Conservation (phyloP, 345 rosid genomes). For the Pugionium dolabratum region DNA sequence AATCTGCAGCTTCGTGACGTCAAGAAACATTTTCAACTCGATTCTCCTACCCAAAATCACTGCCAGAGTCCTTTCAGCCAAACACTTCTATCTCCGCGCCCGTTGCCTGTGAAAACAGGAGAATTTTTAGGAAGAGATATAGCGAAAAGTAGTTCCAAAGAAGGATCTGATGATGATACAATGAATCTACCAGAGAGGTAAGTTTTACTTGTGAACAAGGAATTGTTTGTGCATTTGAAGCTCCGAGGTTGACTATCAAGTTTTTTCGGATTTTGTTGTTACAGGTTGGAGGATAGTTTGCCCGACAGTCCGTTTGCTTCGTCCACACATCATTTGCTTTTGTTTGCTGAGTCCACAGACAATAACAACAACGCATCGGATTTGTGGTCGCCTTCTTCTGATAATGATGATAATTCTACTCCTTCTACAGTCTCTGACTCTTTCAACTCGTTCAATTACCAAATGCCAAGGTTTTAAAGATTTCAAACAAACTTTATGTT, state of each 20-base stretch:
- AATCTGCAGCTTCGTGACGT: slow-evolving; percentile 77
- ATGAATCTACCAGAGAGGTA: slow-evolving; percentile 43
- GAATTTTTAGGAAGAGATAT: slow-evolving; percentile 31
- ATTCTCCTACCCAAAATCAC: slow-evolving; percentile 45
- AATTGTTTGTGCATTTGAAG: background rate
- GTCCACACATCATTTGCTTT: slow-evolving; percentile 36
- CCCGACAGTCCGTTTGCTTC: slow-evolving; percentile 43
- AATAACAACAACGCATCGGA: slow-evolving; percentile 28
- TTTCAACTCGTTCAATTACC: slow-evolving; percentile 67
- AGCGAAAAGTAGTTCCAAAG: slow-evolving; percentile 40
- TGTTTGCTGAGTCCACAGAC: slow-evolving; percentile 41
- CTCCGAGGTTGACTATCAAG: slow-evolving; percentile 8
- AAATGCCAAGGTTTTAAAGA: slow-evolving; percentile 61
- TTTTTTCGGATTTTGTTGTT: background rate
- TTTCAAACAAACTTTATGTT: too few relatives aligned
- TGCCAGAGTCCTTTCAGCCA: slow-evolving; percentile 59
- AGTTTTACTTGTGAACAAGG: background rate
- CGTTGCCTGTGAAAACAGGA: slow-evolving; percentile 29
- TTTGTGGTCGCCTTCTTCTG: slow-evolving; percentile 38
- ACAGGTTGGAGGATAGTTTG: slow-evolving; percentile 44
- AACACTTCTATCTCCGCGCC: slow-evolving; percentile 51
- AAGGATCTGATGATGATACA: slow-evolving; percentile 43
- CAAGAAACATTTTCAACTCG: slow-evolving; percentile 71
- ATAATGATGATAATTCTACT: slow-evolving; percentile 49
- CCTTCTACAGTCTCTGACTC: slow-evolving; percentile 43